A percentile compares a stretch with the other conserved stretches of the same genome.
Conservation (phyloP, 129 eudicot genomes). For the Flaveria robusta region DNA sequence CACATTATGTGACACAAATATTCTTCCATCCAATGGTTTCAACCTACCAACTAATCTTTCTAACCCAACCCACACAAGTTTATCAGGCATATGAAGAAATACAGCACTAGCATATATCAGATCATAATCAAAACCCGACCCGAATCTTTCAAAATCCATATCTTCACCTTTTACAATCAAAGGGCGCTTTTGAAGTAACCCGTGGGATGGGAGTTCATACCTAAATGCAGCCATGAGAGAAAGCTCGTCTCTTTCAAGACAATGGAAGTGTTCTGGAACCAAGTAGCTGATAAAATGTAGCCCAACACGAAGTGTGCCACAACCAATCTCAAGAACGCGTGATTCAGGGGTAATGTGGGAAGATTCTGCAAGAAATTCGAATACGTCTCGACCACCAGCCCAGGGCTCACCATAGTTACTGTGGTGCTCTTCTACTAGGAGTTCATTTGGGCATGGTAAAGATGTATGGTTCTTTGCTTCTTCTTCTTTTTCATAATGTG, state of each 20-base stretch:
- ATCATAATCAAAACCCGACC: constrained; percentile 58
- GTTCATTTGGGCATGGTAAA: constrained; percentile 89
- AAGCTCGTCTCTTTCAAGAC: constrained; percentile 89
- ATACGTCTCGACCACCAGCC: constrained; percentile 97
- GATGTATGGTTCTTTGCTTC: constrained; percentile 87
- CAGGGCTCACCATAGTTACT: constrained; percentile 99
- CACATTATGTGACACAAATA: constrained; percentile 84
- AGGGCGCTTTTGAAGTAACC: constrained; percentile 77
- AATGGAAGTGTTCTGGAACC: constrained; percentile 65
- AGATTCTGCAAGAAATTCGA: constrained; percentile 84
- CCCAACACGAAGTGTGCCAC: constrained; percentile 96
- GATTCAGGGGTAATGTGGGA: constrained; percentile 58
- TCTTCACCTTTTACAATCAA: constrained; percentile 81
- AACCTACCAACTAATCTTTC: constrained; percentile 64
- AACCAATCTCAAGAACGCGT: constrained; percentile 92
- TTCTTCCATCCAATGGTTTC: constrained; percentile 77
- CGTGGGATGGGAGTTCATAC: constrained; percentile 94
- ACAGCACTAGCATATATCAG: constrained; percentile 97
- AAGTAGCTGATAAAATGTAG: constrained; percentile 79
- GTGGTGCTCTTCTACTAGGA: constrained; percentile 95
- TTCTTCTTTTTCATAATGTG: constrained; percentile 84
- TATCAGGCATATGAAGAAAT: constrained; percentile 92
- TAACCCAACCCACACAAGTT: constrained; percentile 91
- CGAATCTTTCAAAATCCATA: constrained; percentile 85
- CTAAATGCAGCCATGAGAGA: constrained; percentile 90